Evolutionary conservation across 139 green algal species (phyloP).

Genomic region (Trebouxia sp.): DNA sequence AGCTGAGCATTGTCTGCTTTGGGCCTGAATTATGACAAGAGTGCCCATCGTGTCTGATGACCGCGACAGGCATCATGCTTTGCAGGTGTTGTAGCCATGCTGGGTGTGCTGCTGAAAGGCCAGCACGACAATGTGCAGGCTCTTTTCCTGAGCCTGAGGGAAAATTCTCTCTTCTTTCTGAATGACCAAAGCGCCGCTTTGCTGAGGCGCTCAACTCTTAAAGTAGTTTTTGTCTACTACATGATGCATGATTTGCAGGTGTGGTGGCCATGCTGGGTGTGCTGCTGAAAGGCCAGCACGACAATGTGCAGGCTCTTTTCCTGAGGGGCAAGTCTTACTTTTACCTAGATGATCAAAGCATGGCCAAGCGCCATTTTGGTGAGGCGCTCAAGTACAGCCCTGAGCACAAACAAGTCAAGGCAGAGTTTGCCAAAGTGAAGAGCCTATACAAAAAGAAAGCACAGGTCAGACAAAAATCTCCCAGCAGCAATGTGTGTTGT

Average conservation of each 20-base stretch:
- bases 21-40: too few species aligned
- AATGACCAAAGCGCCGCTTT: conserved; percentile 37
- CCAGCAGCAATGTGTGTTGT: too few species aligned
- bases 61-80: background rate
- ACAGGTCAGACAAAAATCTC: background rate
- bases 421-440: conserved; percentile 67
- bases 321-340: conserved; percentile 62
- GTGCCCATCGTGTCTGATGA: too few species aligned
- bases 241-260: background rate
- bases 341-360: conserved; percentile 44
- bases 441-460: conserved; percentile 53
- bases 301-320: conserved; percentile 51
- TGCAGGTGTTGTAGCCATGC: conserved; percentile 39
- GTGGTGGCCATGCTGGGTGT: conserved; percentile 48
- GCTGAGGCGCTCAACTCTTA: conserved; percentile 57
- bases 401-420: conserved; percentile 45
- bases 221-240: background rate
- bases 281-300: conserved; percentile 53
- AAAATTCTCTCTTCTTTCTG: conserved; percentile 59
- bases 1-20: too few species aligned
- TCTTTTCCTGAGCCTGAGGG: conserved; percentile 44
- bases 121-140: conserved; percentile 49
- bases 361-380: conserved; percentile 39
- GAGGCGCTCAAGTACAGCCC: conserved; percentile 72
- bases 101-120: conserved; percentile 56